phyloP scores from a whole-genome alignment of 169 alveolate species.

The Plasmodium vivax region DNA sequence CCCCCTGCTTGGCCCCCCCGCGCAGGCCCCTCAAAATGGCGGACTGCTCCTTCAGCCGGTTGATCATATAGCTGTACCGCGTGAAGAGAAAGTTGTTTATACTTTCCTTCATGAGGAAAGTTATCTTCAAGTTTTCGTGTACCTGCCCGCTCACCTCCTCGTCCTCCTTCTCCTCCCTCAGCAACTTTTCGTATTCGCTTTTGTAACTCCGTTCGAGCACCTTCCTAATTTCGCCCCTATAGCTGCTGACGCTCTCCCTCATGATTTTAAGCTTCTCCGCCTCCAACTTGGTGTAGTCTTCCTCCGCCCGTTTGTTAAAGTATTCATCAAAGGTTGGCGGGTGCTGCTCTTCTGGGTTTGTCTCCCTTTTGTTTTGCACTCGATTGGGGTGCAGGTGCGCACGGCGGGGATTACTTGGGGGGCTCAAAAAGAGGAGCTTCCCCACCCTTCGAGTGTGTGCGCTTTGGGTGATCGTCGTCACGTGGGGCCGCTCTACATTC shows the following conservation, averaged over 20 bases:
- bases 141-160: slow-evolving; percentile 25
- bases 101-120: slow-evolving; percentile 64
- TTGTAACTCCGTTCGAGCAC: slow-evolving; percentile 34
- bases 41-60: slow-evolving; percentile 51
- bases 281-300: slow-evolving; percentile 56
- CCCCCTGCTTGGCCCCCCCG: not conserved
- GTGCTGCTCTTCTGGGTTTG: not conserved
- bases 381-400: not conserved
- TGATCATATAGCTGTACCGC: slow-evolving; percentile 70
- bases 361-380: not conserved
- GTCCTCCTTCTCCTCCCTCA: slow-evolving; percentile 62
- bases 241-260: slow-evolving; percentile 9
- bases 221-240: slow-evolving; percentile 53
- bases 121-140: slow-evolving; percentile 50
- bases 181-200: slow-evolving; percentile 41
- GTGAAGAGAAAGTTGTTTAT: slow-evolving; percentile 62
- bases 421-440: not conserved
- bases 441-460: not conserved
- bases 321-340: slow-evolving; percentile 49
- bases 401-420: not conserved
- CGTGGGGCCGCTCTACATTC: not conserved
- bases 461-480: not conserved
- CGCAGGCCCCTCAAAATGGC: slow-evolving; percentile 33
- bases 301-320: slow-evolving; percentile 48
- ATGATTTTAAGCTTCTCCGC: slow-evolving; percentile 60